Conservation (phyloP, 345 rosid genomes). For the Schrenkiella parvula region DNA sequence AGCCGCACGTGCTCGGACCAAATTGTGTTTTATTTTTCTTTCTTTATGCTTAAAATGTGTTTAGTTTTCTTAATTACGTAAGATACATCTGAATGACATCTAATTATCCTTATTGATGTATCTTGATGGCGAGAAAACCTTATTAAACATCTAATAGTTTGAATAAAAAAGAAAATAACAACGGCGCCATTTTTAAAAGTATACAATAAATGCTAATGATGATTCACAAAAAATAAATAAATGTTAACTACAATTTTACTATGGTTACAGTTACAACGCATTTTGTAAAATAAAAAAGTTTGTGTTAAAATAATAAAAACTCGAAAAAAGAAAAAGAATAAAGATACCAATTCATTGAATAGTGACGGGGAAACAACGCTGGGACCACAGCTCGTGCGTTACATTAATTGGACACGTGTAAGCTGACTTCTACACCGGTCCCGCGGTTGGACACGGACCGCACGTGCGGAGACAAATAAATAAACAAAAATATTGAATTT, state of each 20-base stretch:
- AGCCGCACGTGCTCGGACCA: conserved; percentile 41
- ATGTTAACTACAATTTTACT: too few species aligned
- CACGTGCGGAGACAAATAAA: conserved; percentile 32
- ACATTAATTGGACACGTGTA: conserved; percentile 30
- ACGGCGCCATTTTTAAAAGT: too few species aligned
- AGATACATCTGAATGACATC: neutral
- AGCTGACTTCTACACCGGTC: conserved; percentile 23
- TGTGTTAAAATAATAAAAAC: neutral
- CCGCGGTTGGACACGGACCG: conserved; percentile 19
- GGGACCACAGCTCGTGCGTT: conserved; percentile 38
- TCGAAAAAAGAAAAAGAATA: neutral
- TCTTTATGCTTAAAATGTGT: neutral
- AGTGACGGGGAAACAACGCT: conserved; percentile 9
- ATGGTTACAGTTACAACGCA: too few species aligned
- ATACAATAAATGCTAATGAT: too few species aligned
- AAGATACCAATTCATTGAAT: conserved; percentile 20
- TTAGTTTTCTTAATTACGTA: neutral
- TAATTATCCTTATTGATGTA: neutral
- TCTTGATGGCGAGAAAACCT: neutral
- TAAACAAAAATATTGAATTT: neutral
- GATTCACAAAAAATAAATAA: too few species aligned
- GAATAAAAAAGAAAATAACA: too few species aligned
- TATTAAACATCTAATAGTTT: neutral
- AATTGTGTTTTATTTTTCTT: neutral
- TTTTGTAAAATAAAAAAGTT: too few species aligned